Conservation (phyloP, 192 early-diverging fungal genomes). For the Gamsiella multidivaricata region DNA sequence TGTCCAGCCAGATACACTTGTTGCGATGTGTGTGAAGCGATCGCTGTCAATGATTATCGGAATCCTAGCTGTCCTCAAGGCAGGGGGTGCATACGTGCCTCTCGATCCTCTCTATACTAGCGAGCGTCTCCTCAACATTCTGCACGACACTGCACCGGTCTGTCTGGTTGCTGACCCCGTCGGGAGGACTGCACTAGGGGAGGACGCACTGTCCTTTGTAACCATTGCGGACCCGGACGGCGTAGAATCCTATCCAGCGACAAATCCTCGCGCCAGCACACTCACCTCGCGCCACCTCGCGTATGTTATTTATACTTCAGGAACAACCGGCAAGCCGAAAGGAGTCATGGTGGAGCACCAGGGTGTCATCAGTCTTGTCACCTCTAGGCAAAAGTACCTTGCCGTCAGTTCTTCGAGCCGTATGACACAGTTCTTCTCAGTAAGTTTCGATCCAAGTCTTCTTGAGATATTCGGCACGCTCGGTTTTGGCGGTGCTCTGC, state of each 20-base stretch:
- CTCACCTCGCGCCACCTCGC: no score
- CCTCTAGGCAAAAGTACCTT: no score
- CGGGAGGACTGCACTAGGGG: background rate
- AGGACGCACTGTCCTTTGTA: background rate
- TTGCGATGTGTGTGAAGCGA: background rate
- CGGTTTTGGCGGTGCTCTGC: slow-evolving; percentile 4
- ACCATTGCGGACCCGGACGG: background rate
- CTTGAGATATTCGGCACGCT: slow-evolving; percentile 20
- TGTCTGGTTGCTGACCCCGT: no score
- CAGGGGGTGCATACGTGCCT: slow-evolving; percentile 46
- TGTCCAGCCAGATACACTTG: background rate
- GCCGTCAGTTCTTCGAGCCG: background rate
- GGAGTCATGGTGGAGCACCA: no score
- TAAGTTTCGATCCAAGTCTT: slow-evolving; percentile 20
- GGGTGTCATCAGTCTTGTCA: background rate
- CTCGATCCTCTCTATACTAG: slow-evolving; percentile 11
- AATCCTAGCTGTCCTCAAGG: slow-evolving; percentile 36
- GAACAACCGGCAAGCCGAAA: no score
- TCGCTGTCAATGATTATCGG: slow-evolving; percentile 2
- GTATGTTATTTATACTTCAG: no score
- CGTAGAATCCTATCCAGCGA: background rate
- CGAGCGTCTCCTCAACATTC: slow-evolving; percentile 24
- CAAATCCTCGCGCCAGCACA: background rate
- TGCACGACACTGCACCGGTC: slow-evolving; percentile 7
- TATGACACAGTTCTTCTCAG: slow-evolving; percentile 10